Base-by-base conservation (phyloP, 495 filamentous ascomycete species). In the Pyrenula massariospora region DNA sequence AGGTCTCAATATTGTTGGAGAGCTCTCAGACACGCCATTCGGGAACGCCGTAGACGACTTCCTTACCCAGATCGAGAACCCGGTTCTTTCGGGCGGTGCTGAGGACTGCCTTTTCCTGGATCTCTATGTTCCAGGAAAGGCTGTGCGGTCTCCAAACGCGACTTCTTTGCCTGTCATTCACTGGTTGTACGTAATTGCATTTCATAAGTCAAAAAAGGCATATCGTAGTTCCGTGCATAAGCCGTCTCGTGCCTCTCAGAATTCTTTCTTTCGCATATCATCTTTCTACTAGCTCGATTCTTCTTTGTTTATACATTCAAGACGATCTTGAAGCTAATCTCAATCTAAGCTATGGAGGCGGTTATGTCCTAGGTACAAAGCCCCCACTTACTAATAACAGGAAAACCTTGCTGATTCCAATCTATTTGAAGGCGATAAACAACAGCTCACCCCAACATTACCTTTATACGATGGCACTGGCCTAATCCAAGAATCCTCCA, bases 21-120 rank as follows among this genome's bases (percentile, higher is more conserved):
- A 42, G 15, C 52, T 68, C 20, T 63, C 55, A 1, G 63, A 58
- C 50, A 63, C 65, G 21, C 57, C 59, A 15, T 56, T 64, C 8
- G 36, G 60, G 8, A 51, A 57, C 25, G 55, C 52, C 2, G 24
- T 52, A n/a, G 48, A 52, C 50, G 50, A 54, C 21, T 11, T 51
- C 1, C 31, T 42, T 42, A 5, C 5, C 5, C 31, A 42, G 31
- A 42, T 42, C 15, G 31, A 42, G 15, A 42, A 42, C 15, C 31
- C 31, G 5, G 31, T 42, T 15, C 31, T 42, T 15, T 23, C 21
- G 36, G 53, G 61, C 24, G 48, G 53, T 36, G 55, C 42, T n/a
- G 15, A n/a, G 57, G 73, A 73, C 57, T 76, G 73, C 56, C 60
- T 76, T 3, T 76, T 76, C 52, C 62, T 75, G 11, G 72, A 76